Evolutionary conservation across 148 eudicot genomes (phyloP).

Genomic region (Heliamphora exappendiculata): DNA sequence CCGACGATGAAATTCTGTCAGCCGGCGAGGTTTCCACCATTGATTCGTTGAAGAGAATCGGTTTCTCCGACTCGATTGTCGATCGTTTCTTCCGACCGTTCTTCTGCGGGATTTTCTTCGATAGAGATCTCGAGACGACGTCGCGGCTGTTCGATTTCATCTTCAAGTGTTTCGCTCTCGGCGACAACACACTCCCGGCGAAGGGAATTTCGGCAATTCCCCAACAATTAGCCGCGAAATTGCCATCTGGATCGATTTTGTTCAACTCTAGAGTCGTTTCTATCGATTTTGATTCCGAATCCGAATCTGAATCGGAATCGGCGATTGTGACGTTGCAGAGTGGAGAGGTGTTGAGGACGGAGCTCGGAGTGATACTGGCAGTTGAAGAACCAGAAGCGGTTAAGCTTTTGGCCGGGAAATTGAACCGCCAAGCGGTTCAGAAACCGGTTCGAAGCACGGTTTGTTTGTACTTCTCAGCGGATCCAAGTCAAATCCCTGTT

Average conservation of each 20-base stretch:
- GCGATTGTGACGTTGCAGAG: conserved; percentile 32
- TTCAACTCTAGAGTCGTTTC: conserved; percentile 53
- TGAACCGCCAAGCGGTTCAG: conserved; percentile 9
- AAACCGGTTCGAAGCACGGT: conserved; percentile 66
- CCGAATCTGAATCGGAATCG: conserved; percentile 18
- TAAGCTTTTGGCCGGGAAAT: conserved; percentile 55
- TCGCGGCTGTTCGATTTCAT: conserved; percentile 81
- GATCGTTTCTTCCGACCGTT: conserved; percentile 84
- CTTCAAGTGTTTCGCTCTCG: conserved; percentile 78
- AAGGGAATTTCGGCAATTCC: conserved; percentile 83
- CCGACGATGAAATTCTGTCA: conserved; percentile 45
- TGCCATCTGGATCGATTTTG: conserved; percentile 44
- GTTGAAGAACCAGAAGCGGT: conserved; percentile 73
- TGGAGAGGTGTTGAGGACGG: conserved; percentile 52
- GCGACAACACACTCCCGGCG: conserved; percentile 74
- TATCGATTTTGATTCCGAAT: conserved; percentile 28
- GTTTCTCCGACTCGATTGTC: conserved; percentile 55
- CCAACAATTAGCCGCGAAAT: conserved; percentile 63
- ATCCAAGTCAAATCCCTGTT: conserved; percentile 37
- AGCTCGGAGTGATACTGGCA: conserved; percentile 69
- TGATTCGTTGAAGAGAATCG: conserved; percentile 39
- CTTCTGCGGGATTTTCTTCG: conserved; percentile 93
- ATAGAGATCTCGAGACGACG: conserved; percentile 66
- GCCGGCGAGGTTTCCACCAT: conserved; percentile 43
- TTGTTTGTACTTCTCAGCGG: conserved; percentile 64